Conservation (phyloP, 1,284 basidiomycete genomes). For the Cystobasidiaceae sp. region DNA sequence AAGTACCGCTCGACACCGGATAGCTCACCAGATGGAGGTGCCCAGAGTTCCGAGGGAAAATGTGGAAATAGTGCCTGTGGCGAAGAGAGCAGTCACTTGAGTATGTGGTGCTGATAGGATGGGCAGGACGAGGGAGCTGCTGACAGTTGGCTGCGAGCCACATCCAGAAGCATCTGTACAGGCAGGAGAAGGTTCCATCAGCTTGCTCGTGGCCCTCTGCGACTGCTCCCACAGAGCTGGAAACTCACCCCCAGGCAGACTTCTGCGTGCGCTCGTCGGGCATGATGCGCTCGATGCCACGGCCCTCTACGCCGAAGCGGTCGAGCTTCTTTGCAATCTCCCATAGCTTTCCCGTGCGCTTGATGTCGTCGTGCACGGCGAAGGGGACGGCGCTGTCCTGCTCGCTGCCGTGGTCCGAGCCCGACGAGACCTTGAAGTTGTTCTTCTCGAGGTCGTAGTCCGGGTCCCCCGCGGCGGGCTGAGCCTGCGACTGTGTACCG, state of each 20-base stretch:
- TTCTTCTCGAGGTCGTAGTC: conserved; percentile 25
- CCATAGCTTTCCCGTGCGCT: not conserved
- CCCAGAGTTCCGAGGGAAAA: conserved; percentile 19
- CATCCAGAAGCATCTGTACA: conserved; percentile 13
- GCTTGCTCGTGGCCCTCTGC: not conserved
- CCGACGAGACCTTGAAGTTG: not conserved
- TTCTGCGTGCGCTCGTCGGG: conserved; percentile 20
- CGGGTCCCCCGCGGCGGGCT: not conserved
- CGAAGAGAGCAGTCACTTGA: not conserved
- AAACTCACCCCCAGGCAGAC: conserved; percentile 4
- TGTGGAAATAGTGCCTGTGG: conserved; percentile 3
- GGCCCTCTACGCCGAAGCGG: conserved; percentile 11
- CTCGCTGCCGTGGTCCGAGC: not conserved
- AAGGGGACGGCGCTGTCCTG: not conserved
- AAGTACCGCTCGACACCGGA: not conserved
- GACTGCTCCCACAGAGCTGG: no score
- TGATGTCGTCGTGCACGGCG: conserved; percentile 6
- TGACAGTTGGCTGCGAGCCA: conserved; percentile 28
- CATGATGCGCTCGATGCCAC: conserved; percentile 30
- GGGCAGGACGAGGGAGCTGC: not conserved
- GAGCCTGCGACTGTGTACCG: not conserved
- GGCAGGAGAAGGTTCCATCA: not conserved
- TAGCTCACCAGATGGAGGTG: conserved; percentile 7
- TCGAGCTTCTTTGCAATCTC: conserved; percentile 9
- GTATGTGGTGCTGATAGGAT: not conserved